A percentile compares a stretch with the other conserved stretches of the same genome.
Conservation (phyloP, 2,329 filamentous ascomycete genomes). For the Fusarium sororula region DNA sequence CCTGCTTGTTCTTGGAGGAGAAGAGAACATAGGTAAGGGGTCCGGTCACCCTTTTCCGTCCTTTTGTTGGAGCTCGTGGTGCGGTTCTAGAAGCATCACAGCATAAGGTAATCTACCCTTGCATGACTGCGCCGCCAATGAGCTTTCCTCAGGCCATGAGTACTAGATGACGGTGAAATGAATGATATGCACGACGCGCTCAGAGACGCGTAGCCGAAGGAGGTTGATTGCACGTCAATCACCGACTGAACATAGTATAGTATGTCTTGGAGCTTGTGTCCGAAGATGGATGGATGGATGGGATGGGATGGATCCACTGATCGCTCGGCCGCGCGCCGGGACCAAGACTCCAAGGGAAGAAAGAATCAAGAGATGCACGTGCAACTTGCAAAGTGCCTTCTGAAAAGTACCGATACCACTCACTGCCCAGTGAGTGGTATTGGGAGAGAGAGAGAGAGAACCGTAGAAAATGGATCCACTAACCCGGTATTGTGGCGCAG, state of each 20-base stretch:
- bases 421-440: conserved; percentile 25
- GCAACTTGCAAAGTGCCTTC: conserved; percentile 6
- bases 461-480: conserved; percentile 3
- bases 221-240: conserved; percentile 21
- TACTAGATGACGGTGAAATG: conserved; percentile 23
- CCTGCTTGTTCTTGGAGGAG: conserved; percentile 28
- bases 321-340: conserved; percentile 31
- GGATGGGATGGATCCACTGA: conserved; percentile 29
- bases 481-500: conserved; percentile 32
- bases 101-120: conserved; percentile 36
- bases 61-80: conserved; percentile 28
- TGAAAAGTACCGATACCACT: conserved; percentile 37
- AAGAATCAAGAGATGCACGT: conserved; percentile 33
- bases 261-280: background rate
- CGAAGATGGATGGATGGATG: conserved; percentile 7
- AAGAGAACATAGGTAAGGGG: background rate
- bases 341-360: conserved; percentile 6
- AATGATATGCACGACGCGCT: conserved; percentile 20
- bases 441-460: conserved; percentile 5
- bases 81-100: conserved; percentile 34
- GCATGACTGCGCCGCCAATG: conserved; percentile 36
- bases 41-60: conserved; percentile 5
- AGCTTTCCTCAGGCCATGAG: conserved; percentile 6
- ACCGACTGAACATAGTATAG: background rate
- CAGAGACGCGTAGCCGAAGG: conserved; percentile 19